Evolutionary conservation across 2,329 filamentous ascomycete species (phyloP), one percentile per base, ranked within the genome.

Genomic region (Apiospora kogelbergensis): DNA sequence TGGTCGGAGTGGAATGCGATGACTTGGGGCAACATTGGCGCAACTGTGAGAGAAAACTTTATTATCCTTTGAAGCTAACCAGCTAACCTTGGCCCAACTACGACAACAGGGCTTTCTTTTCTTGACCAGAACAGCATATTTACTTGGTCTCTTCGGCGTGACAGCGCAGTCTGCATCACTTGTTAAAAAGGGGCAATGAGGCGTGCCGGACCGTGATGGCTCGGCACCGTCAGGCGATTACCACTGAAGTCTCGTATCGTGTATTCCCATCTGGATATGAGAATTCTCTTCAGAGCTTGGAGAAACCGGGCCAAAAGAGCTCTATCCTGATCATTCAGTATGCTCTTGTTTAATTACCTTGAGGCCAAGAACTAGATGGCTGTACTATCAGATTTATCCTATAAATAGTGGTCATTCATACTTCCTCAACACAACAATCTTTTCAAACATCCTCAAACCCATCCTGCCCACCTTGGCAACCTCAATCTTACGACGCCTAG

Each of bases 1-100:
- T 79, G 91, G 13, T 79, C 75, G 5, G 80, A 78, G 26, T 94
- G 91, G 91, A 93, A 93, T 77, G 81, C 85, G 42, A 86, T 91
- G 82, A 86, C 89, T n/a, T 92, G 89, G 88, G 92, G 91, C 2
- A 94, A 94, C 74, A 84, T 94, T 71, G 90, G 86, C 9, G 84
- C 85, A 65, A 93, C 91, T 33, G 86, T 89, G 74, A 80, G 85
- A 6, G 40, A 13, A 5, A 17, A 13, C 44, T 40, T 15, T 41
- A 65, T 22, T 26, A 24, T 65, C 7, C 6, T 37, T 40, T 65
- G 46, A n/a, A 37, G 41, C n/a, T 40, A 53, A 63, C 68, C 40
- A 42, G n/a, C 17, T 66, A 70, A 42, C 26, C 7, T 37, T n/a
- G 30, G 30, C 17, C 13, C 33, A 0, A 37, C 20, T n/a, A 13